Evolutionary conservation across 257 asterid genomes (phyloP), one percentile per base, ranked within the genome.

Genomic region (Nicotiana benthamiana): DNA sequence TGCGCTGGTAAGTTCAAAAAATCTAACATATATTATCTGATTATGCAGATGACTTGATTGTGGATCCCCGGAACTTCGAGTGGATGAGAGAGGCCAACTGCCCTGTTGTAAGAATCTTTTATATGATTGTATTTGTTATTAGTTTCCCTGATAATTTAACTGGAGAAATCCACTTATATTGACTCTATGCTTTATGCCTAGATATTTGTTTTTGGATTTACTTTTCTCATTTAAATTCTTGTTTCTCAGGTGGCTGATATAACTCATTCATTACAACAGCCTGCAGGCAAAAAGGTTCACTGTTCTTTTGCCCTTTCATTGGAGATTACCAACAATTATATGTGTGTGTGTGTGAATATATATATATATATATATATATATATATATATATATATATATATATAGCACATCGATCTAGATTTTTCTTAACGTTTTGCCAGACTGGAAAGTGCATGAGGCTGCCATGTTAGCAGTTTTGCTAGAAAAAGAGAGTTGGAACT

Each of bases 1-100:
- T 48, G 4, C 26, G 16, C 0, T 15, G 0, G 26, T 48, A 74
- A 4, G n/a, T n/a, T n/a, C n/a, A n/a, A n/a, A 17, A 52, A 11
- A 64, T 48, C 34, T 60, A 5, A 60, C 43, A 62, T 52, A 48
- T 51, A 51, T 82, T 82, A 75, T 59, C 66, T 6, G 80, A 72
- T n/a, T 79, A 43, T 85, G 85, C 92, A 96, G 99, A 90, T 90
- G 99, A 94, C 90, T 85, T 94, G 90, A 91, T 96, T 75, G 97
- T 96, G 82, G 99, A 94, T 90, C 99, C 99, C 5, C 97, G 99
- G 83, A 96, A 92, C 88, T 90, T 96, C 9, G 98, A 96, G 90
- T 92, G 99, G 99, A 87, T 96, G 88, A 91, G 97, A 88, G 97
- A 94, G 82, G 94, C 97, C 66, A 88, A 94, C 36, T 90, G 98